These are phyloP conservation scores for Hyphodiscus hymeniophilus DNA, from an alignment of 495 filamentous ascomycete species.

Conservation along the genomic window DNA sequence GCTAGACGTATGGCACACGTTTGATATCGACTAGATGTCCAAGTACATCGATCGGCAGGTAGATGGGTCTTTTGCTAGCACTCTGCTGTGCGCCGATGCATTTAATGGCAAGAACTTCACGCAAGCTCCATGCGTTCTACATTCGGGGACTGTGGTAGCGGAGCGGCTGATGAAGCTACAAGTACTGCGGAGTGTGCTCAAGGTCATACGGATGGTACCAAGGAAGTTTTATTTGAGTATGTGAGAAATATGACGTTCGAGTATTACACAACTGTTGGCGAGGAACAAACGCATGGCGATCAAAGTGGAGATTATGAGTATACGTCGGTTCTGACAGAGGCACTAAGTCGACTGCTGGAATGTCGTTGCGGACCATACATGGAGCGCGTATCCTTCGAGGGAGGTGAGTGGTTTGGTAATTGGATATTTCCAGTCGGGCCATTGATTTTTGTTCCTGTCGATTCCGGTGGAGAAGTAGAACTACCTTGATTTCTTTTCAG, in stretches of 20 bases:
- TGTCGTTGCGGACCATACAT: no score
- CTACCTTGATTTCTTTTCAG: no score
- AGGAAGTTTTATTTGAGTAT: constrained; percentile 79
- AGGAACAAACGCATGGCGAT: constrained; percentile 68
- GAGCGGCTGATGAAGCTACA: constrained; percentile 59
- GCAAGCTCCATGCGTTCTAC: constrained; percentile 85
- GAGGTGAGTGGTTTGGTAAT: no score
- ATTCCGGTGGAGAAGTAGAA: no score
- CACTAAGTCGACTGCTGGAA: no score
- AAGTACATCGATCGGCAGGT: constrained; percentile 74
- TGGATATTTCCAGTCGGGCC: no score
- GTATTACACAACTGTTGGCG: constrained; percentile 83
- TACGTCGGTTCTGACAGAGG: constrained; percentile 74
- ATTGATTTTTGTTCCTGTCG: no score
- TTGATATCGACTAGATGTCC: constrained; percentile 77
- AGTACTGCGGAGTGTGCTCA: constrained; percentile 87
- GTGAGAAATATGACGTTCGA: constrained; percentile 65
- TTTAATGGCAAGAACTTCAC: constrained; percentile 65
- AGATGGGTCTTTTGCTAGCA: constrained; percentile 59
- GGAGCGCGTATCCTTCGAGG: no score
- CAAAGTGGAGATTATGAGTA: constrained; percentile 56
- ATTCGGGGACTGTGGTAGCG: constrained; percentile 80
- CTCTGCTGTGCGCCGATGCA: constrained; percentile 48
- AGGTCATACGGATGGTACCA: constrained; percentile 68
- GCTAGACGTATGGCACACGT: constrained; percentile 69